These are phyloP conservation scores for Aspergillus calidoustus DNA, from an alignment of 2,329 filamentous ascomycete genomes.

Conservation along the genomic window DNA sequence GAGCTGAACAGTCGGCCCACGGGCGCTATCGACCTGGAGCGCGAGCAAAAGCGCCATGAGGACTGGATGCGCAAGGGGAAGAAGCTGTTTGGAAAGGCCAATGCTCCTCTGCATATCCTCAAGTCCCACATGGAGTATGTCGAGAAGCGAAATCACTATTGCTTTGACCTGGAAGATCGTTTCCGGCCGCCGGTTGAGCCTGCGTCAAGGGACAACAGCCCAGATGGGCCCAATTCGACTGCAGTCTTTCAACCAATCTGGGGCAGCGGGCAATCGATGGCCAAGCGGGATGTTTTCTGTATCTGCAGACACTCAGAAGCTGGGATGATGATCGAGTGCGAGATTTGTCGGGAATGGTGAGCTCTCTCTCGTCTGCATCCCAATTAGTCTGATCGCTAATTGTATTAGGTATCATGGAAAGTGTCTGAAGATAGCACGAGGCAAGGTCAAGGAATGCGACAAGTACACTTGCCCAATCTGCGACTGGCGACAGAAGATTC, in stretches of 20 bases:
- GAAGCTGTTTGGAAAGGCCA: conserved; percentile 96
- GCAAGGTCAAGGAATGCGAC: conserved; percentile 97
- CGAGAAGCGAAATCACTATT: conserved; percentile 83
- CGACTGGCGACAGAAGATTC: conserved; percentile 96
- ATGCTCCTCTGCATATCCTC: conserved; percentile 93
- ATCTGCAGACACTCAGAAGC: conserved; percentile 93
- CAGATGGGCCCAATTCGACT: conserved; percentile 59
- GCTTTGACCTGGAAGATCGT: conserved; percentile 89
- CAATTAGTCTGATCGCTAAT: conserved; percentile 30
- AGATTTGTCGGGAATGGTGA: conserved; percentile 96
- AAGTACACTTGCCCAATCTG: conserved; percentile 98
- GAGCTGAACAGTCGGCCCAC: conserved; percentile 90
- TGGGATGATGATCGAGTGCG: conserved; percentile 99
- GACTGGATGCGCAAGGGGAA: conserved; percentile 99
- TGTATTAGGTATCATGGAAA: conserved; percentile 86
- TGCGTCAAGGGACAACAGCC: conserved; percentile 78
- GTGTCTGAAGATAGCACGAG: conserved; percentile 94
- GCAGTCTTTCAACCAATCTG: conserved; percentile 34
- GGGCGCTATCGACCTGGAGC: conserved; percentile 90
- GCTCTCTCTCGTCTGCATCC: conserved; percentile 35
- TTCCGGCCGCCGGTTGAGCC: conserved; percentile 91
- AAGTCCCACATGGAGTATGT: conserved; percentile 95
- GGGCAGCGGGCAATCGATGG: conserved; percentile 54
- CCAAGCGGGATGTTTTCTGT: conserved; percentile 84
- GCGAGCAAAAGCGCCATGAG: conserved; percentile 91